A percentile compares a stretch with the other conserved stretches of the same genome.
Conservation (phyloP, 164 flowering plant genomes). For the Stephania yunnanensis region DNA sequence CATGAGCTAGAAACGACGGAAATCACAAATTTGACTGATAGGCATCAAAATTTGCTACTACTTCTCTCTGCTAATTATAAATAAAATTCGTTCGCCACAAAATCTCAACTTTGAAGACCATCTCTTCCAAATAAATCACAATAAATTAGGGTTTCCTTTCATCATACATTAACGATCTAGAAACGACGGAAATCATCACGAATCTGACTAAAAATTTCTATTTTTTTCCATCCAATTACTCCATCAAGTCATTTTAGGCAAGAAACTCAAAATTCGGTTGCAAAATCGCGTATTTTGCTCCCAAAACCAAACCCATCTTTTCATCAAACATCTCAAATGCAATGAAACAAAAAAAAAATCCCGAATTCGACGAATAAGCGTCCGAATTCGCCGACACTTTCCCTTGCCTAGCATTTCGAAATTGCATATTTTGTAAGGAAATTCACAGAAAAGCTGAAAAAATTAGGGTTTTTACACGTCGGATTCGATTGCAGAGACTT, state of each 20-base stretch:
- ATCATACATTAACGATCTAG: no score
- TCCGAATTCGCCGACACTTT: no score
- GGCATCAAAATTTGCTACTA: not conserved
- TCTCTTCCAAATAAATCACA: not conserved
- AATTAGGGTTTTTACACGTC: conserved; percentile 1
- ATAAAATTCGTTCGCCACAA: no score
- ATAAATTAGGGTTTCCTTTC: not conserved
- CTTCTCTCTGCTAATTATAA: not conserved
- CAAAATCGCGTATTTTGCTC: not conserved
- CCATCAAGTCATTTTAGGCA: no score
- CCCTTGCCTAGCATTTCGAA: not conserved
- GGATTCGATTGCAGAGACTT: not conserved
- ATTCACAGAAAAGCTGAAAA: not conserved
- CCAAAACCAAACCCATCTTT: no score
- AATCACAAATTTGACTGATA: not conserved
- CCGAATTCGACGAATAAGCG: no score
- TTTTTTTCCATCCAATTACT: no score
- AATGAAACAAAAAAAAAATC: no score
- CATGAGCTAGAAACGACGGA: not conserved
- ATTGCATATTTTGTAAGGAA: not conserved
- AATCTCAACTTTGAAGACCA: not conserved
- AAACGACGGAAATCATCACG: no score
- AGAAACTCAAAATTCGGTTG: not conserved
- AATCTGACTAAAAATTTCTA: no score
- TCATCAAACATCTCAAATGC: no score